Evolutionary conservation across 306 rosid genomes (phyloP), one percentile per base, ranked within the genome.

Genomic region (Quercus engelmannii): DNA sequence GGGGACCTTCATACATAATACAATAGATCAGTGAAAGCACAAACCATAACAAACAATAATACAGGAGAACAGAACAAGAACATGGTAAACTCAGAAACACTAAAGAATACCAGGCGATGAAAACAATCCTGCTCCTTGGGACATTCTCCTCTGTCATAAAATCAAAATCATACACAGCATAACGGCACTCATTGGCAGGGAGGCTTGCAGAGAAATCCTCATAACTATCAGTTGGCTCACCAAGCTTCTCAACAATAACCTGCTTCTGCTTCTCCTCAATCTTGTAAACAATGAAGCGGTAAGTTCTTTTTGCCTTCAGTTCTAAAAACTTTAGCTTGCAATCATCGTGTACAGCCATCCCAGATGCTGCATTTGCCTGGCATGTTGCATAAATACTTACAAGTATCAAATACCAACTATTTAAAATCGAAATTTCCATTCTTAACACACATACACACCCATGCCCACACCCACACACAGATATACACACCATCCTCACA

Each of bases 271-370:
- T 82, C 78, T 87, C 91, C 61, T 85, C 88, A 2, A 87, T 87
- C 83, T 87, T 87, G 84, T 55, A 87, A 30, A 87, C 85, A 35
- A 87, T 75, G 81, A 77, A 87, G 55, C 91, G 91, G 83, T 74
- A 83, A 23, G 87, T 82, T 78, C 91, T 79, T 73, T 85, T 87
- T n/a, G 87, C 80, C 87, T 87, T 87, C 70, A 87, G 71, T 17
- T 87, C 91, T 54, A 87, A 55, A 73, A 87, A 87, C 80, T 77
- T 82, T 19, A 85, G 79, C 82, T 87, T 87, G 79, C 91, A 87
- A 51, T 87, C 91, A 73, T 75, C 91, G 5, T 87, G 89, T 69
- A 87, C 85, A 52, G 89, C 91, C 87, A 87, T 87, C 74, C 91
- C 91, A 1, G 91, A 87, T 31, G 88, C 85, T 61, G 91, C 89